Conservation (phyloP, 108 stramenopile species). For the Skeletonema tropicum region DNA sequence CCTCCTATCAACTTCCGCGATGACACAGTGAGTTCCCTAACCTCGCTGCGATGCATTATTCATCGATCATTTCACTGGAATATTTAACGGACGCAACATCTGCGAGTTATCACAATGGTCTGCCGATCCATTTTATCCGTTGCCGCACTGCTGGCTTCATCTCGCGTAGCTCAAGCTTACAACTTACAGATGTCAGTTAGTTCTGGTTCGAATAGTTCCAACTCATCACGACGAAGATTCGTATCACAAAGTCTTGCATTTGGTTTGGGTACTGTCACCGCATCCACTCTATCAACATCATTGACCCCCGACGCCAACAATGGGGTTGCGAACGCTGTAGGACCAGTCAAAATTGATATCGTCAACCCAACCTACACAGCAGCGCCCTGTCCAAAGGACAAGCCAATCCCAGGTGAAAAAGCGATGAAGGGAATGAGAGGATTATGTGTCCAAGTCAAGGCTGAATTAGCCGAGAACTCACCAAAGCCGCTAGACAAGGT, state of each 20-base stretch:
- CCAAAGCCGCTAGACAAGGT: constrained; percentile 74
- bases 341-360: constrained; percentile 86
- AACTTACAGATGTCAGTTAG: not conserved
- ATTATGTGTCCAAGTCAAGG: constrained; percentile 86
- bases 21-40: no score
- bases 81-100: no score
- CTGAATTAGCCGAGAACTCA: constrained; percentile 53
- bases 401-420: constrained; percentile 93
- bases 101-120: not conserved
- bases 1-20: no score
- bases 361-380: constrained; percentile 73
- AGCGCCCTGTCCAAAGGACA: constrained; percentile 77
- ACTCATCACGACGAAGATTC: constrained; percentile 29
- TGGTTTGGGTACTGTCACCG: constrained; percentile 17
- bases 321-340: constrained; percentile 69
- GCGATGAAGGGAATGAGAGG: constrained; percentile 94
- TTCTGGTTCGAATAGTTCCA: not conserved
- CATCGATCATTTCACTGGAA: no score
- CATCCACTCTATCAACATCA: not conserved
- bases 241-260: constrained; percentile 28
- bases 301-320: constrained; percentile 2
- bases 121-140: not conserved
- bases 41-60: no score
- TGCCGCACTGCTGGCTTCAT: not conserved
- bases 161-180: not conserved